A percentile compares a stretch with the other conserved stretches of the same genome.
Conservation (phyloP, 805 yeast genomes). For the Candida broadrunensis region DNA sequence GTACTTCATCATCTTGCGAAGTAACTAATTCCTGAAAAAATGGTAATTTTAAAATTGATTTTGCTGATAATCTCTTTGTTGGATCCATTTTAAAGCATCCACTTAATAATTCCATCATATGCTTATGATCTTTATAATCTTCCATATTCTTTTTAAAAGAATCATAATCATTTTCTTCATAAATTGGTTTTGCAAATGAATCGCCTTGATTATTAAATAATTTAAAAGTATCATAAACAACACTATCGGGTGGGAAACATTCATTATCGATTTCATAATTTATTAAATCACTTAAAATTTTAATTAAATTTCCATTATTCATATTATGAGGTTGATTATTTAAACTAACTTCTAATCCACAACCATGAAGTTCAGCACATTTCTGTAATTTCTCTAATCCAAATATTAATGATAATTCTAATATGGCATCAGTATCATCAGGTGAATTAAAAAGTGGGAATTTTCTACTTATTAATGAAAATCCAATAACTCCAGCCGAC, state of each 20-base stretch:
- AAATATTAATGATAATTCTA: slow-evolving; percentile 78
- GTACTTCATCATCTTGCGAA: slow-evolving; percentile 32
- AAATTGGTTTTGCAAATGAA: slow-evolving; percentile 22
- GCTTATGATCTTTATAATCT: slow-evolving; percentile 37
- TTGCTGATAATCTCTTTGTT: slow-evolving; percentile 53
- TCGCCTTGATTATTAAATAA: slow-evolving; percentile 45
- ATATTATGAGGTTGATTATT: slow-evolving; percentile 9
- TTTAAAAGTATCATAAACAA: slow-evolving; percentile 61
- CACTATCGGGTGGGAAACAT: slow-evolving; percentile 68
- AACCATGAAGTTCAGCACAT: slow-evolving; percentile 83
- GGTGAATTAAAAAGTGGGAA: slow-evolving; percentile 94
- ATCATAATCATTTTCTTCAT: slow-evolving; percentile 4
- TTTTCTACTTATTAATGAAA: slow-evolving; percentile 72
- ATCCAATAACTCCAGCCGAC: slow-evolving; percentile 87
- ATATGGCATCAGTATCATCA: slow-evolving; percentile 88
- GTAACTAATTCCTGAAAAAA: slow-evolving; percentile 50
- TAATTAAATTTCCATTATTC: slow-evolving; percentile 30
- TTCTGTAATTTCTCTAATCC: slow-evolving; percentile 71
- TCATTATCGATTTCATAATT: slow-evolving; percentile 48
- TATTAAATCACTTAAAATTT: slow-evolving; percentile 26
- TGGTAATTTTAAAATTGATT: slow-evolving; percentile 52
- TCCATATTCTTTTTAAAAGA: slow-evolving; percentile 16
- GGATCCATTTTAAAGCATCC: slow-evolving; percentile 60
- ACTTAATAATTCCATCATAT: slow-evolving; percentile 54
- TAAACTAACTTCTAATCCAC: slow-evolving; percentile 64